Base-by-base conservation (phyloP, 2,329 filamentous ascomycete genomes). In the Daldinia sp. region DNA sequence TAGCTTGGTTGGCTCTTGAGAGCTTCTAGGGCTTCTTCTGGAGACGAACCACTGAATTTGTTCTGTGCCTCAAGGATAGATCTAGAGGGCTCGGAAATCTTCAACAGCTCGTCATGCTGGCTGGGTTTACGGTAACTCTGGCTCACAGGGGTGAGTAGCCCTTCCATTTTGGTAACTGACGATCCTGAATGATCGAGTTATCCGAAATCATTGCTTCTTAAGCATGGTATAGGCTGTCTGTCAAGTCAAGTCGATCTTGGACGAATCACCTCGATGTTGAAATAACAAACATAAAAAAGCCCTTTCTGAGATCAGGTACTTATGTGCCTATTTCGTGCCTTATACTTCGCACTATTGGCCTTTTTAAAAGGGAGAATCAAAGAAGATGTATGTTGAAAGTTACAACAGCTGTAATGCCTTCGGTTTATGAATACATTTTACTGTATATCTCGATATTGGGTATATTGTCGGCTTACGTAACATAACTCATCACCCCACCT, bases 1-100 rank as follows among this genome's bases (percentile, higher is more conserved):
- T 89, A 86, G 73, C 87, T 85, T 3, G 92, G 91, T 72, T 93
- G 86, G 44, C 80, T 83, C 69, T 85, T 89, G 12, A 94, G 80
- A 2, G 82, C 81, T 44, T 89, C 84, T n/a, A 93, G 79, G 9
- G 85, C 87, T 67, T 89, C 87, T 42, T 86, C 83, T 18, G 74
- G 80, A 60, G 76, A 82, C 41, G 60, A 70, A 35, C 73, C 73
- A 18, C 59, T 64, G 60, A 78, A 78, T 3, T 66, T 61, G 10
- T 30, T 18, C 20, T 66, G 61, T 15, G 70, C 26, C 33, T 56
- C 54, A 53, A 72, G 62, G 13, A 18, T 20, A 42, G 68, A 15
- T 26, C 67, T 72, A 6, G 68, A 41, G 37, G 76, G 63, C 33
- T 76, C 78, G n/a, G 81, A 77, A 48, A 82, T 75, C 53, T 78